Evolutionary conservation across 257 asterid species (phyloP).

Genomic region (Gentiana dahurica): DNA sequence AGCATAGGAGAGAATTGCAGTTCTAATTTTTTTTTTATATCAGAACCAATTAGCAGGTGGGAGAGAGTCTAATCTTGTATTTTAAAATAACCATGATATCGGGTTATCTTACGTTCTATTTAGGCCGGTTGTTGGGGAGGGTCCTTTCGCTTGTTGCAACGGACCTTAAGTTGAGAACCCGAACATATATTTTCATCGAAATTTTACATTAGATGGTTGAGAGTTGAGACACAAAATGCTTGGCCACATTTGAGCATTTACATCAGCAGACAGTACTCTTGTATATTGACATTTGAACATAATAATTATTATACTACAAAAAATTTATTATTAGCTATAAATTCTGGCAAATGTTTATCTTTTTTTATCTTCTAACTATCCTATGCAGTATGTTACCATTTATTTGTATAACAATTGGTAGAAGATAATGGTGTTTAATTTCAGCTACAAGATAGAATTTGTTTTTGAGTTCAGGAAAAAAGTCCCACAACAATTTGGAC

Average conservation of each 20-base stretch:
- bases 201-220: conserved; percentile 5
- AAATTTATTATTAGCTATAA: neutral
- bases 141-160: neutral
- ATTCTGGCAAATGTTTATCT: too few species aligned
- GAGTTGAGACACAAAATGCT: conserved; percentile 6
- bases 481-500: too few species aligned
- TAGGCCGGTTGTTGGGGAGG: conserved; percentile 1
- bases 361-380: too few species aligned
- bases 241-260: conserved; percentile 6
- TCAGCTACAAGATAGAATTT: too few species aligned
- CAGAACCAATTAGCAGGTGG: conserved; percentile 4
- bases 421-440: too few species aligned
- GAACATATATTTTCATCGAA: conserved; percentile 5
- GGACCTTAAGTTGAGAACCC: conserved; percentile 7
- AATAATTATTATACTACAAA: neutral
- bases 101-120: neutral
- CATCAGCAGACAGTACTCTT: neutral
- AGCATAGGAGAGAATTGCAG: conserved; percentile 4
- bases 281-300: conserved; percentile 9
- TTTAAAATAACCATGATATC: neutral
- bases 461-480: too few species aligned
- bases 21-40: conserved; percentile 2
- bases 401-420: too few species aligned
- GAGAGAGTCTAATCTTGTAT: conserved; percentile 7
- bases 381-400: too few species aligned